These are phyloP conservation scores for Aeschynomene evenia DNA, from an alignment of 306 rosid genomes.

Conservation along the genomic window DNA sequence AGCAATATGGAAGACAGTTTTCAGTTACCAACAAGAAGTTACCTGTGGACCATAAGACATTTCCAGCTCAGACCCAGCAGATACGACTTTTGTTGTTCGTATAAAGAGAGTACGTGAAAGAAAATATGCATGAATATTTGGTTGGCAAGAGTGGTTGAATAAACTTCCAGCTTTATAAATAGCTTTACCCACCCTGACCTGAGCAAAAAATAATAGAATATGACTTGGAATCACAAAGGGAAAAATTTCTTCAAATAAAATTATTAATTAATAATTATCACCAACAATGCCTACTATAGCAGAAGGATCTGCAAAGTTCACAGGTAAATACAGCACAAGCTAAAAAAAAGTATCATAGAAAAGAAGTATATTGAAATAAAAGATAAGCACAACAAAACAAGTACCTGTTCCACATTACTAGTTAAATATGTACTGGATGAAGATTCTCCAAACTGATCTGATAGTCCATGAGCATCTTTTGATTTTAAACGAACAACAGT, in stretches of 20 bases:
- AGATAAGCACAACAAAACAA: not conserved
- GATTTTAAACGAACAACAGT: slow-evolving; percentile 73
- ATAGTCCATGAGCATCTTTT: slow-evolving; percentile 45
- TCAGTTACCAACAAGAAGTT: slow-evolving; percentile 30
- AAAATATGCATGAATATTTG: slow-evolving; percentile 81
- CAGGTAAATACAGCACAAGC: slow-evolving; percentile 19
- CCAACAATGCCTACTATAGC: slow-evolving; percentile 25
- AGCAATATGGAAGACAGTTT: slow-evolving; percentile 18
- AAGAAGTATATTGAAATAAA: slow-evolving; percentile 3
- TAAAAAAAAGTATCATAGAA: not conserved
- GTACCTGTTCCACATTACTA: slow-evolving; percentile 82
- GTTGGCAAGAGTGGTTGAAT: slow-evolving; percentile 90
- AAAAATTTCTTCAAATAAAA: slow-evolving; percentile 5
- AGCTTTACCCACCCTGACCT: slow-evolving; percentile 89
- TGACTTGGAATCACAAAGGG: slow-evolving; percentile 23
- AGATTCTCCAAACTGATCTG: slow-evolving; percentile 42
- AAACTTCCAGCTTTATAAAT: slow-evolving; percentile 75
- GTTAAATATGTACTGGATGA: slow-evolving; percentile 40
- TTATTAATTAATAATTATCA: slow-evolving; percentile 4
- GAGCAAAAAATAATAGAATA: slow-evolving; percentile 38
- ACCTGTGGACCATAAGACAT: slow-evolving; percentile 96
- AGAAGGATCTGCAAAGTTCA: slow-evolving; percentile 8
- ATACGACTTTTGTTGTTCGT: slow-evolving; percentile 58
- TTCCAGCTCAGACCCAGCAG: slow-evolving; percentile 66
- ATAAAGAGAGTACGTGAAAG: slow-evolving; percentile 66